A percentile compares a stretch with the other conserved stretches of the same genome.
These are phyloP conservation scores for Eimeria sp. DNA, from an alignment of 169 alveolate genomes.

Conservation along the genomic window DNA sequence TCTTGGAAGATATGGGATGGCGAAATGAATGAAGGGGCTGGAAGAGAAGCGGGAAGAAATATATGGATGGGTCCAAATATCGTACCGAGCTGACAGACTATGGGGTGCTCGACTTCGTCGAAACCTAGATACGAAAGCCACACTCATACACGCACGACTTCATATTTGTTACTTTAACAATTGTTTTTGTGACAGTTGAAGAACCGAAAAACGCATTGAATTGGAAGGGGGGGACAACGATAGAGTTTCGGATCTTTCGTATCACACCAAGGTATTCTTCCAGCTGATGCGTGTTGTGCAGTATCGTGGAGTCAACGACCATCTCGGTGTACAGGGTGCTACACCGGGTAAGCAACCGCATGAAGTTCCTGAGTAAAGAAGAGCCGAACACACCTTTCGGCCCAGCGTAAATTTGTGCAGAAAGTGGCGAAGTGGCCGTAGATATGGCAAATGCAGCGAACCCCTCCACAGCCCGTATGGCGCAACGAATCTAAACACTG, in stretches of 20 bases:
- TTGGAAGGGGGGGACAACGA: not conserved
- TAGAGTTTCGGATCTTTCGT: not conserved
- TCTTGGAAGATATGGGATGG: not conserved
- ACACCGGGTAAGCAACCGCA: conserved; percentile 60
- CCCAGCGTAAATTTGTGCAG: conserved; percentile 74
- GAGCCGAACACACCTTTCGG: conserved; percentile 30
- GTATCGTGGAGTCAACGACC: conserved; percentile 73
- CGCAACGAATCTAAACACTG: not conserved
- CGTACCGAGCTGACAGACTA: conserved; percentile 96
- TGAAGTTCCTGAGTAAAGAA: conserved; percentile 47
- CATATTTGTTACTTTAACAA: not conserved
- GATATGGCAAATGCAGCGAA: not conserved
- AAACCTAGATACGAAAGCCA: conserved; percentile 83
- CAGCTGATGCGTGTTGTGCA: conserved; percentile 67
- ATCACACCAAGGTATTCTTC: conserved; percentile 31
- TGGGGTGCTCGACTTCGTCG: conserved; percentile 89
- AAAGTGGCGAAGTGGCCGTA: not conserved
- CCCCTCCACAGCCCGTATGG: not conserved
- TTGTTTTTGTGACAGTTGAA: not conserved
- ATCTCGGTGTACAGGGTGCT: conserved; percentile 82
- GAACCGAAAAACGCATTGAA: not conserved
- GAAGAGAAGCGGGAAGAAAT: not conserved
- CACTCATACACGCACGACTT: not conserved
- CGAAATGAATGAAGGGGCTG: not conserved
- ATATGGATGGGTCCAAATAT: not conserved